Evolutionary conservation across 78 protist species (phyloP).

Genomic region (Chrysochromulina tobinii): DNA sequence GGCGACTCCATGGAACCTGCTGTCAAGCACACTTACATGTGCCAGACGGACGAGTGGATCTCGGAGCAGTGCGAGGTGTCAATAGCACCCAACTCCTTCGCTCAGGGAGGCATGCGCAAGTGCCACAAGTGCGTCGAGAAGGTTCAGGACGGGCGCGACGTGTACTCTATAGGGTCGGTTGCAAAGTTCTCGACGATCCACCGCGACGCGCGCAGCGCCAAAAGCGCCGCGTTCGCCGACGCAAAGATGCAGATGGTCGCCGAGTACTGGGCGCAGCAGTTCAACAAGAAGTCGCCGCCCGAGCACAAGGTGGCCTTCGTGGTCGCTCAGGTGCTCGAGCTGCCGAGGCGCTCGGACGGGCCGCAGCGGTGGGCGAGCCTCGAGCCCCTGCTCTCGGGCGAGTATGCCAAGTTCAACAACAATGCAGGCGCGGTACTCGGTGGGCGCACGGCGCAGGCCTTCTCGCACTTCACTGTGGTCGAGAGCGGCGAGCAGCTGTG

Average conservation of each 20-base stretch:
- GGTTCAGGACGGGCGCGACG: neutral
- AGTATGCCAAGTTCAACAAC: conserved; percentile 30
- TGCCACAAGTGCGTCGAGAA: neutral
- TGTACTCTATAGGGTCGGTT: neutral
- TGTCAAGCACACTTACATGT: no score
- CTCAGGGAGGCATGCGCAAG: neutral
- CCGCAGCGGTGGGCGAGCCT: neutral
- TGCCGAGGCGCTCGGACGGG: neutral
- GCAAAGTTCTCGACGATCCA: neutral
- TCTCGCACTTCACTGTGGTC: conserved; percentile 33
- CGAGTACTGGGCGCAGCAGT: conserved; percentile 25
- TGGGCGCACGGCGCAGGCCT: neutral
- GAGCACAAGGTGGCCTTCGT: neutral
- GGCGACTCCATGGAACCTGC: no score
- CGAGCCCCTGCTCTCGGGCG: conserved; percentile 27
- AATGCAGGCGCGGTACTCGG: conserved; percentile 8
- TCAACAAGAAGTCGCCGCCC: neutral
- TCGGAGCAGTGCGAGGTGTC: no score
- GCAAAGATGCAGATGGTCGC: neutral
- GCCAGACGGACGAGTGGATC: no score
- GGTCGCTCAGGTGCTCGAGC: neutral
- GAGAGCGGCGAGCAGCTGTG: neutral
- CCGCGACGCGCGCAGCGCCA: neutral
- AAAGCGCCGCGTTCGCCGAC: neutral
- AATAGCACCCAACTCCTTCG: neutral